Evolutionary conservation across 768 basidiomycete species (phyloP), one percentile per base, ranked within the genome.

Genomic region (Russula sp.): DNA sequence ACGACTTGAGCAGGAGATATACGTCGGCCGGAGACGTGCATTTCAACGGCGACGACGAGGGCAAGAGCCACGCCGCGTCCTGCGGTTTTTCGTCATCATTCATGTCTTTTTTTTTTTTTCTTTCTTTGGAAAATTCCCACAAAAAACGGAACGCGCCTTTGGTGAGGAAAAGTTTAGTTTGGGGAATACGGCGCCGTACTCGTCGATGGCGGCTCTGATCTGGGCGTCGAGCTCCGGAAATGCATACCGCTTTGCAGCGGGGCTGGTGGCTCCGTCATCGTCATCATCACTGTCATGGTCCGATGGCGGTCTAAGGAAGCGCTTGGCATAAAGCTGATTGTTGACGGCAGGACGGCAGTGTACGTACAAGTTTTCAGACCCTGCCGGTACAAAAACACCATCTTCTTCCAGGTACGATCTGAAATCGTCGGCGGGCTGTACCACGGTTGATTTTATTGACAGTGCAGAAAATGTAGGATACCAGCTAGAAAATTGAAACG

Each of bases 101-200:
- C 35, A 40, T 1, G 39, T 13, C 3, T 40, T 40, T 40, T 40
- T 39, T 39, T 39, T 39, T 39, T 13, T 11, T 3, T 11, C n/a
- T 39, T 39, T 9, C 13, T 11, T 39, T 39, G 11, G 11, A 40
- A 40, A 40, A 40, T 13, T 40, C 39, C 39, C 4, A 6, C 6
- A 48, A 50, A 44, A 9, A 11, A 32, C 5, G 5, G 22, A 44
- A 68, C 79, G 61, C 63, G 89, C 94, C 77, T 87, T 89, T 14
- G 95, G 95, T n/a, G 91, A 87, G 6, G 94, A 91, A 76, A 95
- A 97, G 71, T 97, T 98, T 59, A 98, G 84, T 75, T 98, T 98
- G 0, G 95, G 94, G 72, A 98, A 98, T 34, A 96, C 87, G 6
- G 87, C 88, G 3, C 84, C 89, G 72, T 90, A 94, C 60, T 81